Base-by-base conservation (phyloP, 768 basidiomycete genomes). In the Kwoniella bestiolae region DNA sequence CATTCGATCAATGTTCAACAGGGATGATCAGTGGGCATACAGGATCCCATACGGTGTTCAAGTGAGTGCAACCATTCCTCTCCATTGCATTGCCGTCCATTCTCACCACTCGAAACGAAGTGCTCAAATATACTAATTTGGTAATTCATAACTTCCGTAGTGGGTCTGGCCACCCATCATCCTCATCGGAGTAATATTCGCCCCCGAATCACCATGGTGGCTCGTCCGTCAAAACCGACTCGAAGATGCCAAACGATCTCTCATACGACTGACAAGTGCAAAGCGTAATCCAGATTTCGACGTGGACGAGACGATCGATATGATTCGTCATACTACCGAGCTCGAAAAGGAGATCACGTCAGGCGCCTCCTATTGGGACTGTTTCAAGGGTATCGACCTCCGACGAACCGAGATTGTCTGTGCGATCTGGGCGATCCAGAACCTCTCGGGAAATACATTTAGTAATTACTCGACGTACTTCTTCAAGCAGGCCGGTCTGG, bases 351-450 rank as follows among this genome's bases (percentile, higher is more conserved):
- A 75, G 29, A 70, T 75, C 53, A 72, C 76, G 2, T 60, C 66
- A 3, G 82, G 82, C 2, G 71, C 80, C 2, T 72, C 69, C 9
- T 84, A 83, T 72, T 21, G 75, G 9, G 82, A 84, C 66, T 83
- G 82, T 74, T 83, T 82, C 78, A 68, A 69, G 46, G 82, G 82
- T 2, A 70, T 73, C 51, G 80, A 84, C 59, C 59, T 74, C 0
- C 66, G 82, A 12, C 68, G 82, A 18, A 82, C 82, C 26, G 81
- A 82, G 66, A 81, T 93, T 80, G 93, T 75, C 21, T 61, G 52
- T 34, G 58, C 56, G 32, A 68, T 64, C 2, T 81, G 78, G 78
- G 69, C 71, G 23, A 76, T 77, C 46, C 81, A 82, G 56, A 74
- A 69, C 50, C 29, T 64, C 1, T 71, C 67, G 44, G 80, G 79